Base-by-base conservation (phyloP, 2,329 filamentous ascomycete genomes). In the Fonsecaea erecta region DNA sequence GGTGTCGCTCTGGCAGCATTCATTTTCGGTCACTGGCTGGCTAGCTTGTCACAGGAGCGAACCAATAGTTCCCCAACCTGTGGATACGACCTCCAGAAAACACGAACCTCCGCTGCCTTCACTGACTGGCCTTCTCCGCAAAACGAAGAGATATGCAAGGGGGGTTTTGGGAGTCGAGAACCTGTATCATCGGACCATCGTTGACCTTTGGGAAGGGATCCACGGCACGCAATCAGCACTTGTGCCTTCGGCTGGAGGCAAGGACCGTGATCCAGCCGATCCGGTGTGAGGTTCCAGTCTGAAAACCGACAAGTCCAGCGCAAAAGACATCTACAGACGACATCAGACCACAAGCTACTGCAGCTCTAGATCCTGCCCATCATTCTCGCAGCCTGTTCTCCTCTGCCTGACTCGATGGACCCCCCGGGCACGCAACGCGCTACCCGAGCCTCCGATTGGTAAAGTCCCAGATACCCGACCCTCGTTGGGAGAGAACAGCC, bases 171-270 rank as follows among this genome's bases (percentile, higher is more conserved):
- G 18, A 48, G 21, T 48, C 43, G 43, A 48, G 43, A 48, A 48
- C 21, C 43, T 48, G 43, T 48, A 48, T 48, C 43, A 14, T 24
- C 18, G 21, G 43, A 48, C 43, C 9, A 24, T 26, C 18, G 26
- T 24, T 26, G 43, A 24, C 43, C 43, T 48, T 24, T 48, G 18
- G 40, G 43, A 26, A 48, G 21, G 43, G 43, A 48, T 48, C 43
- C 43, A 26, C 43, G 18, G 18, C 21, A 24, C 43, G 18, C 43
- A 48, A 48, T 48, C 43, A 48, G 43, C 43, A 48, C 43, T 48
- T 48, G 14, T 26, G 43, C 11, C 43, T 37, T 60, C 57, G 59
- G 59, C 35, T 30, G 59, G 34, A 53, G 59, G 59, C 59, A 43
- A 43, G 48, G 54, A 35, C 48, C 59, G 26, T 24, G 51, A n/a